Conservation (phyloP, 129 eudicot genomes). For the Calendula officinalis region DNA sequence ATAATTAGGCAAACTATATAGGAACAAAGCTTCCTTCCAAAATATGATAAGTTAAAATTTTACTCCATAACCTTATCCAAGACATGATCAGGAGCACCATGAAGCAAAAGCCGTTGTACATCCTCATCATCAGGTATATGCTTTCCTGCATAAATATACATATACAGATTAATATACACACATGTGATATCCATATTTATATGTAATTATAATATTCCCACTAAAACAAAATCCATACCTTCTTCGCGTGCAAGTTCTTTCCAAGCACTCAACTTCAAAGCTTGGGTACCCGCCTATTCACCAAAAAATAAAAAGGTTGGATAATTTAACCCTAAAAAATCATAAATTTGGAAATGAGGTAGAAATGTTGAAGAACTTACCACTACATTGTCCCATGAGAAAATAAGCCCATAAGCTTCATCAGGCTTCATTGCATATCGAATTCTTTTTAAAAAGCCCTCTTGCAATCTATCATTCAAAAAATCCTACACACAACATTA, state of each 20-base stretch:
- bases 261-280: slow-evolving; percentile 81
- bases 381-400: slow-evolving; percentile 98
- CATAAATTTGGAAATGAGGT: background rate
- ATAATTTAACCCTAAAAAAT: background rate
- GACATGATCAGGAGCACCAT: slow-evolving; percentile 69
- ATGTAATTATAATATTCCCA: slow-evolving; percentile 3
- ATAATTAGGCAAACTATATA: background rate
- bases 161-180: background rate
- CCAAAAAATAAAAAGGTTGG: slow-evolving; percentile 2
- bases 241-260: slow-evolving; percentile 84
- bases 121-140: slow-evolving; percentile 61
- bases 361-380: slow-evolving; percentile 32
- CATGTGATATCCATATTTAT: background rate
- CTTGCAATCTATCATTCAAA: slow-evolving; percentile 83
- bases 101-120: slow-evolving; percentile 52
- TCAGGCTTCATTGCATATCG: slow-evolving; percentile 99
- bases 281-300: slow-evolving; percentile 80
- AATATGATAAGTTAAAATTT: slow-evolving; percentile 1
- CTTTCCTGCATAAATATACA: slow-evolving; percentile 57
- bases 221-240: slow-evolving; percentile 36
- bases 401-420: slow-evolving; percentile 95
- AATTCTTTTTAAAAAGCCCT: slow-evolving; percentile 76
- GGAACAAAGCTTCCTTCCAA: background rate
- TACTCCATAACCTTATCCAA: slow-evolving; percentile 52
- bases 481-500: slow-evolving; percentile 57